A percentile compares a stretch with the other conserved stretches of the same genome.
Evolutionary conservation across 371 early-diverging fungal species (phyloP).

Genomic region (Cokeromyces recurvatus): DNA sequence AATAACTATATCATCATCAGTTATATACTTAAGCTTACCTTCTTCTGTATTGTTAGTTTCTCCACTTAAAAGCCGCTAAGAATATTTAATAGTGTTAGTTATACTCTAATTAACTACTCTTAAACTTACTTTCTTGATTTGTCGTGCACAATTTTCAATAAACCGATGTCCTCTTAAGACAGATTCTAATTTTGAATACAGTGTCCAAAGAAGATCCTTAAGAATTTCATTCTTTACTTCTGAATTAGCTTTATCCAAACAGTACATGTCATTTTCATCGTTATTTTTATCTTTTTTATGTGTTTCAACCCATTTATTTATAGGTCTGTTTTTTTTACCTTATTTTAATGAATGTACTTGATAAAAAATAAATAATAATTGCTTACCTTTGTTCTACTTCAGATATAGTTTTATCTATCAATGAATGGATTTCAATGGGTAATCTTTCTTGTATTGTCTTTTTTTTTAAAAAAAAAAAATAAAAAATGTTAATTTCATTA

Average conservation of each 20-base stretch:
- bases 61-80: conserved; percentile 18
- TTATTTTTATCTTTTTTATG: conserved; percentile 15
- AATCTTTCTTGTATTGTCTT: conserved; percentile 69
- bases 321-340: conserved; percentile 11
- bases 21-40: conserved; percentile 4
- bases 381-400: conserved; percentile 79
- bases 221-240: conserved; percentile 67
- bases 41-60: conserved; percentile 11
- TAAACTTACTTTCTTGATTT: conserved; percentile 38
- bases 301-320: neutral
- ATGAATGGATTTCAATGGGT: conserved; percentile 75
- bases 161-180: conserved; percentile 81
- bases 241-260: conserved; percentile 43
- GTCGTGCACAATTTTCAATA: conserved; percentile 47
- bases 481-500: too few relatives aligned
- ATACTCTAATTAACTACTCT: neutral
- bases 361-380: neutral
- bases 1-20: too few relatives aligned
- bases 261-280: conserved; percentile 39
- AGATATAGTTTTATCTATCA: conserved; percentile 83
- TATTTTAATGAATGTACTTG: neutral
- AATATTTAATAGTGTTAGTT: neutral
- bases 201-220: conserved; percentile 72
- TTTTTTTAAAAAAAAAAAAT: too few relatives aligned
- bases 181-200: conserved; percentile 80